Evolutionary conservation across 176 grass and related monocot species (phyloP).

Genomic region (Hordeum marinum): DNA sequence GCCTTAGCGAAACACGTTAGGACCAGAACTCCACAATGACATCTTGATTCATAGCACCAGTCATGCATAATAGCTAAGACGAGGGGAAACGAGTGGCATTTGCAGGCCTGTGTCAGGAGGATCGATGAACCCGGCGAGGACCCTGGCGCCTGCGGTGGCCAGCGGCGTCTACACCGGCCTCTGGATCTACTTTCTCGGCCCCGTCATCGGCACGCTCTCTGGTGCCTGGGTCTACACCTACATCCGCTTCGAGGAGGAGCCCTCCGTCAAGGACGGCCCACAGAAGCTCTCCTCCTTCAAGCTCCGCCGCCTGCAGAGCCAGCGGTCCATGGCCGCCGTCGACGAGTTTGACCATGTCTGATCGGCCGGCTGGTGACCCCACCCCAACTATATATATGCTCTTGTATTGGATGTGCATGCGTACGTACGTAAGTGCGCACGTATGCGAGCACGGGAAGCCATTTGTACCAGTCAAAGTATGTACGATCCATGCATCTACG

Average conservation of each 20-base stretch:
- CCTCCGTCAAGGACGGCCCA: not conserved
- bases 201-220: slow-evolving; percentile 74
- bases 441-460: not conserved
- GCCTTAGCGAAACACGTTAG: not conserved
- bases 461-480: not conserved
- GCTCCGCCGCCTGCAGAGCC: slow-evolving; percentile 87
- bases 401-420: not conserved
- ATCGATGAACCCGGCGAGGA: slow-evolving; percentile 98
- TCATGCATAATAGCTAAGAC: slow-evolving; percentile 28
- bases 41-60: not conserved
- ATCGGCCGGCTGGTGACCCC: not conserved
- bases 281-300: slow-evolving; percentile 85
- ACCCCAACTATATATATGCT: not conserved
- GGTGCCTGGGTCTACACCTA: slow-evolving; percentile 80
- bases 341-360: slow-evolving; percentile 52
- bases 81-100: slow-evolving; percentile 52
- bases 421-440: not conserved
- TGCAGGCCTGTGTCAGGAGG: slow-evolving; percentile 96
- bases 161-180: slow-evolving; percentile 72
- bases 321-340: slow-evolving; percentile 33
- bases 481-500: not conserved
- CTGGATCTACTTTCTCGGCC: slow-evolving; percentile 95
- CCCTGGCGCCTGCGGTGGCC: slow-evolving; percentile 83
- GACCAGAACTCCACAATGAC: not conserved
- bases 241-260: slow-evolving; percentile 54